These are phyloP conservation scores for Elaeagnus macrophylla DNA, from an alignment of 306 rosid genomes.

Conservation along the genomic window DNA sequence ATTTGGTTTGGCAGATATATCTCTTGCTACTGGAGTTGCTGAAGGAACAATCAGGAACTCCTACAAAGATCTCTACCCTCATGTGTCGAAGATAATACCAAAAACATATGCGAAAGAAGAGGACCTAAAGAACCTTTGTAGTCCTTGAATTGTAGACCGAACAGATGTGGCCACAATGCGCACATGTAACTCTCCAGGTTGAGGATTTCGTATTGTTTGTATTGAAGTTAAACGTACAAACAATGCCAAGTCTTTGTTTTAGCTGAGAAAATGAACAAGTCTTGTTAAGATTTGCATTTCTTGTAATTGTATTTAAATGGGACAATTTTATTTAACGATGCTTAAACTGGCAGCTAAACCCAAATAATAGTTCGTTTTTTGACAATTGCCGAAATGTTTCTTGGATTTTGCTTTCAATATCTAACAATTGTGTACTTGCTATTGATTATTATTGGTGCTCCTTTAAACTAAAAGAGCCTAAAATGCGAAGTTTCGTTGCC, in stretches of 20 bases:
- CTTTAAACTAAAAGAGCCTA: no score
- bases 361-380: no score
- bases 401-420: no score
- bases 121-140: slow-evolving; percentile 75
- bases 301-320: slow-evolving; percentile 1
- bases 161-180: background rate
- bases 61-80: slow-evolving; percentile 78
- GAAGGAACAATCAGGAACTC: slow-evolving; percentile 96
- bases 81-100: slow-evolving; percentile 88
- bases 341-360: no score
- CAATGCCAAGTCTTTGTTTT: slow-evolving; percentile 11
- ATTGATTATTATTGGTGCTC: no score
- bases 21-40: slow-evolving; percentile 93
- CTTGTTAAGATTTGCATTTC: background rate
- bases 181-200: background rate
- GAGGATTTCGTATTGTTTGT: slow-evolving; percentile 3
- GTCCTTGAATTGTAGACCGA: slow-evolving; percentile 58
- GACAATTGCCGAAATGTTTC: no score
- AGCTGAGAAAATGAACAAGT: background rate
- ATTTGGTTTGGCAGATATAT: slow-evolving; percentile 59
- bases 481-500: no score
- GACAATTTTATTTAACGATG: background rate
- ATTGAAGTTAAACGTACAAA: slow-evolving; percentile 13
- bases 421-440: no score
- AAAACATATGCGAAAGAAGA: slow-evolving; percentile 85